Conservation (phyloP, 768 basidiomycete species). For the Royoungia palumana region DNA sequence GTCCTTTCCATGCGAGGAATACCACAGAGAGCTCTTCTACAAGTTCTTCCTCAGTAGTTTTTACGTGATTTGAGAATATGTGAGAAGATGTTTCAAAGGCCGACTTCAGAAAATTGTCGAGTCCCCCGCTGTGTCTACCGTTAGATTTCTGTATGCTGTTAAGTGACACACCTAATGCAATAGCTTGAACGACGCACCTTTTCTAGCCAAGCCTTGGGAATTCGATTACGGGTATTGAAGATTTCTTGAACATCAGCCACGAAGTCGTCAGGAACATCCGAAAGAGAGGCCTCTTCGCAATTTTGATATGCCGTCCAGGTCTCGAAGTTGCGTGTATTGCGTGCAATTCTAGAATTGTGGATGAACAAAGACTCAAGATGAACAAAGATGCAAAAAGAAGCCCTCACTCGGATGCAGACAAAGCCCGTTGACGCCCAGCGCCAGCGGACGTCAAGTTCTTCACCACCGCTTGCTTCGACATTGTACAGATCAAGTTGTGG, state of each 20-base stretch:
- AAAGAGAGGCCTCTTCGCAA: slow-evolving; percentile 47
- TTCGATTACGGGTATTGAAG: slow-evolving; percentile 34
- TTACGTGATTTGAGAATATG: slow-evolving; percentile 36
- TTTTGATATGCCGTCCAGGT: slow-evolving; percentile 48
- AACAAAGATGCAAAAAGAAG: not conserved
- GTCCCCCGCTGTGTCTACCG: slow-evolving; percentile 7
- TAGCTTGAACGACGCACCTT: slow-evolving; percentile 27
- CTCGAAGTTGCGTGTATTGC: slow-evolving; percentile 47
- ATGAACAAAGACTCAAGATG: not conserved
- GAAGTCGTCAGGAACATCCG: slow-evolving; percentile 42
- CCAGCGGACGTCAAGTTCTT: slow-evolving; percentile 13
- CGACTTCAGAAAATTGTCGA: slow-evolving; percentile 25
- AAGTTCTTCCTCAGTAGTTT: slow-evolving; percentile 21
- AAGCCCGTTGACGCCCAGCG: slow-evolving; percentile 29
- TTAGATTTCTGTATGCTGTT: slow-evolving; percentile 4
- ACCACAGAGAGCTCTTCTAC: slow-evolving; percentile 41
- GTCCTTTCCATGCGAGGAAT: slow-evolving; percentile 43
- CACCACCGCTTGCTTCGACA: slow-evolving; percentile 17
- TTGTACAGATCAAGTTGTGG: not conserved
- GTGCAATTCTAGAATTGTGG: slow-evolving; percentile 41
- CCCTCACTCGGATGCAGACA: slow-evolving; percentile 48
- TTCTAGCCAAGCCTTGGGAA: slow-evolving; percentile 44
- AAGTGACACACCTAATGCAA: not conserved
- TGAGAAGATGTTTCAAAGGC: slow-evolving; percentile 35
- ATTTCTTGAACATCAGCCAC: slow-evolving; percentile 36